phyloP scores from a whole-genome alignment of 441 rosid genomes.

The Viola pubescens region DNA sequence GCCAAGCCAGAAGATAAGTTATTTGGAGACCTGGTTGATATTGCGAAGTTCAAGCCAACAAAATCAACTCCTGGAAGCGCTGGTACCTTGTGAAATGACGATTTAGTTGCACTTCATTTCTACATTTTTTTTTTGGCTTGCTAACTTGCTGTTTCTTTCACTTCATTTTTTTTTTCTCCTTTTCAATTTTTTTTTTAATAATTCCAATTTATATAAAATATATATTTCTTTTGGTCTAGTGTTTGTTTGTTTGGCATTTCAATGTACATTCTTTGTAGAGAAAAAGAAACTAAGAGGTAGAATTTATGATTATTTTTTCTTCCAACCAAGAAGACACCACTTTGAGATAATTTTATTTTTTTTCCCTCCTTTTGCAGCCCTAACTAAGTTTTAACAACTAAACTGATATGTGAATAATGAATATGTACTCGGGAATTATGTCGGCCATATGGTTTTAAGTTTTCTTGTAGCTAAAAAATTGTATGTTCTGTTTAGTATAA shows the following conservation, averaged over 20 bases:
- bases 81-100: slow-evolving; percentile 64
- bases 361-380: too few relatives aligned
- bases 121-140: slow-evolving; percentile 12
- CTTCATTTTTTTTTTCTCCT: slow-evolving; percentile 2
- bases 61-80: slow-evolving; percentile 61
- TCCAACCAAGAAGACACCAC: too few relatives aligned
- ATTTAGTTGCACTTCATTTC: slow-evolving; percentile 10
- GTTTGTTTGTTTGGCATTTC: slow-evolving; percentile 29
- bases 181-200: background rate
- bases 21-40: slow-evolving; percentile 93
- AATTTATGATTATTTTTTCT: too few relatives aligned
- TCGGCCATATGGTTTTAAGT: too few relatives aligned
- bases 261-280: slow-evolving; percentile 50
- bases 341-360: too few relatives aligned
- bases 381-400: too few relatives aligned
- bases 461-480: too few relatives aligned
- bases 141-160: slow-evolving; percentile 8
- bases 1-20: slow-evolving; percentile 87
- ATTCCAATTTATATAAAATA: slow-evolving; percentile 17
- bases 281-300: background rate
- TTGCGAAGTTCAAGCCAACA: slow-evolving; percentile 66
- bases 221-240: slow-evolving; percentile 19
- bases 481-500: too few relatives aligned
- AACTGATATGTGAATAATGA: too few relatives aligned
- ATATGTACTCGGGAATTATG: too few relatives aligned